Conservation (phyloP, 805 yeast species). For the Tetrapisispora pingtungensis region DNA sequence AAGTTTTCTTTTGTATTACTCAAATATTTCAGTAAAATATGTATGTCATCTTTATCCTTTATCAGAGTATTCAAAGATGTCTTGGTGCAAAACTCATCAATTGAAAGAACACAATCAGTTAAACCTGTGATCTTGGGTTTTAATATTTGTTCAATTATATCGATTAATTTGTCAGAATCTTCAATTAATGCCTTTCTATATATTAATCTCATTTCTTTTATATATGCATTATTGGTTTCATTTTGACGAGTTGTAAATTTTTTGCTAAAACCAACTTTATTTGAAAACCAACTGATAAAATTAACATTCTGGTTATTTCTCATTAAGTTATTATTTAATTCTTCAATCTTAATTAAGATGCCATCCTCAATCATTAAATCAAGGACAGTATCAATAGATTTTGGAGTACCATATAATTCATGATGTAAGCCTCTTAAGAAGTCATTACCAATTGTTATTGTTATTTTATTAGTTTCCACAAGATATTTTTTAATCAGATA, state of each 20-base stretch:
- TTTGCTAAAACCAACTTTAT: conserved; percentile 1
- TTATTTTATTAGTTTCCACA: conserved; percentile 8
- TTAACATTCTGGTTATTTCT: conserved; percentile 1
- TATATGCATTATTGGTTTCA: conserved; percentile 10
- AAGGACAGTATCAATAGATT: conserved; percentile 29
- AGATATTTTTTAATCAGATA: conserved; percentile 13
- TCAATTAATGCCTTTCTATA: conserved; percentile 9
- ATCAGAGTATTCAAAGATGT: conserved; percentile 6
- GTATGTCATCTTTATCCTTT: conserved; percentile 6
- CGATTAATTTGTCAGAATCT: conserved; percentile 6
- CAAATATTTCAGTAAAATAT: conserved; percentile 14
- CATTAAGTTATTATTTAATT: conserved; percentile 14
- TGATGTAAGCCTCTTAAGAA: conserved; percentile 21
- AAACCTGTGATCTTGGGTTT: conserved; percentile 11
- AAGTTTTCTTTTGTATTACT: conserved; percentile 11
- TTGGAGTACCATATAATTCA: conserved; percentile 29
- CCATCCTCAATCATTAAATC: conserved; percentile 26
- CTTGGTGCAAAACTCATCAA: conserved; percentile 11
- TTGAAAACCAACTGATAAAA: conserved; percentile 12
- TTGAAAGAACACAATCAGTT: conserved; percentile 17
- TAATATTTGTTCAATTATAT: conserved; percentile 10
- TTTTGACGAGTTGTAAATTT: conserved; percentile 8
- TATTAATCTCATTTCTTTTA: conserved; percentile 13
- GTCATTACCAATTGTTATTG: conserved; percentile 21
- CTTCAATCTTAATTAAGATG: conserved; percentile 20